phyloP scores from a whole-genome alignment of 345 rosid species.

The Eucalyptus polyanthemos region DNA sequence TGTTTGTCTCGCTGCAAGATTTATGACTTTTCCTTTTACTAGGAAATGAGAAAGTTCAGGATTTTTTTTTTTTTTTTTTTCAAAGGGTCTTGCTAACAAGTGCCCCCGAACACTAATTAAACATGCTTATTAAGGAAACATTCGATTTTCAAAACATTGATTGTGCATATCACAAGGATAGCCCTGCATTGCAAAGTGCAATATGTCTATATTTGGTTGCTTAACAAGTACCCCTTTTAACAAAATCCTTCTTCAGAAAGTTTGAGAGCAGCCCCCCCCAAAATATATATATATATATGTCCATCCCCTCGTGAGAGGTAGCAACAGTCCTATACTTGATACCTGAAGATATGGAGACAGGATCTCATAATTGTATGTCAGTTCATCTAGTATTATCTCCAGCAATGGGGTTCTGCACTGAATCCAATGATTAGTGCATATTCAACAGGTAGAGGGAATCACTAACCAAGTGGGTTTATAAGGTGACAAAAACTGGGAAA shows the following conservation, averaged over 20 bases:
- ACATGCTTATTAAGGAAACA: neutral
- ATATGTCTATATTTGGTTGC: neutral
- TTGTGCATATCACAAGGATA: neutral
- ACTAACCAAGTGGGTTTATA: neutral
- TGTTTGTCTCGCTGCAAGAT: neutral
- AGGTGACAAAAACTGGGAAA: neutral
- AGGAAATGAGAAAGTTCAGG: neutral
- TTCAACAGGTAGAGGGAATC: neutral
- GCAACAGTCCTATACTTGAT: neutral
- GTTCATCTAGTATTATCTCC: conserved; percentile 64
- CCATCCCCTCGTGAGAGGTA: neutral
- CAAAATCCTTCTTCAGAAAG: neutral
- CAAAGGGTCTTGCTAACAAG: neutral
- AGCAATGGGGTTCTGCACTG: conserved; percentile 54
- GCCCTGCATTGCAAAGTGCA: neutral
- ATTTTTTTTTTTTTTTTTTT: neutral
- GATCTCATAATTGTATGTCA: conserved; percentile 45
- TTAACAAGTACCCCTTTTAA: neutral
- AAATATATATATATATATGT: neutral
- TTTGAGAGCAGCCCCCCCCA: neutral
- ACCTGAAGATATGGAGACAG: conserved; percentile 63
- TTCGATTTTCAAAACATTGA: neutral
- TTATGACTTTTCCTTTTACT: neutral
- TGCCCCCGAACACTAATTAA: neutral
- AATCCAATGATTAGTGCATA: neutral